These are phyloP conservation scores for Fusarium denticulatum DNA, from an alignment of 2,329 filamentous ascomycete species.

Conservation along the genomic window DNA sequence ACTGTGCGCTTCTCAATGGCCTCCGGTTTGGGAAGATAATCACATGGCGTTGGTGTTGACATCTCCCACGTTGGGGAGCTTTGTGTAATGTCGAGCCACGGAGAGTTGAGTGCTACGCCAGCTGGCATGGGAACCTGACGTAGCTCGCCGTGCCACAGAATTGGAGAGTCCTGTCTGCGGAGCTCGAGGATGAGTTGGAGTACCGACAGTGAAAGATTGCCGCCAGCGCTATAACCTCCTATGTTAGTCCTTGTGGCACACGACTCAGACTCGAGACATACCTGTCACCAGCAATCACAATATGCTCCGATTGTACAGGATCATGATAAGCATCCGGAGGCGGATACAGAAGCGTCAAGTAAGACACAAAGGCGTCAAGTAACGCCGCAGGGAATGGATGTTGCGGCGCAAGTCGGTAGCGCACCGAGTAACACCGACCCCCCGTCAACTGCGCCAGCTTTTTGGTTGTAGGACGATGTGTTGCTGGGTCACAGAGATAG, in stretches of 20 bases:
- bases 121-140: constrained; percentile 73
- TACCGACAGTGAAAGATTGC: constrained; percentile 73
- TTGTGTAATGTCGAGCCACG: constrained; percentile 78
- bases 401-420: constrained; percentile 80
- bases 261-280: constrained; percentile 39
- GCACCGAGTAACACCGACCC: constrained; percentile 75
- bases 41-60: constrained; percentile 44
- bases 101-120: constrained; percentile 69
- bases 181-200: constrained; percentile 76
- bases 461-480: constrained; percentile 68
- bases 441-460: constrained; percentile 72
- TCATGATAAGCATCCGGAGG: constrained; percentile 73
- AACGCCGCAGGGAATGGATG: constrained; percentile 78
- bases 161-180: constrained; percentile 53
- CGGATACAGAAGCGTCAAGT: constrained; percentile 78
- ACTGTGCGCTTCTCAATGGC: constrained; percentile 42
- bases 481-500: constrained; percentile 75
- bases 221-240: constrained; percentile 68
- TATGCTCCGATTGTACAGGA: constrained; percentile 70
- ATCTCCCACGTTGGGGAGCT: constrained; percentile 52
- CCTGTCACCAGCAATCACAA: constrained; percentile 78
- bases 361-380: constrained; percentile 77
- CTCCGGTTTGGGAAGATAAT: constrained; percentile 62
- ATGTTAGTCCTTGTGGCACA: constrained; percentile 22
- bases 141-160: constrained; percentile 69